Evolutionary conservation across 176 grass and related monocot genomes (phyloP).

Genomic region (Saccharum spontaneum): DNA sequence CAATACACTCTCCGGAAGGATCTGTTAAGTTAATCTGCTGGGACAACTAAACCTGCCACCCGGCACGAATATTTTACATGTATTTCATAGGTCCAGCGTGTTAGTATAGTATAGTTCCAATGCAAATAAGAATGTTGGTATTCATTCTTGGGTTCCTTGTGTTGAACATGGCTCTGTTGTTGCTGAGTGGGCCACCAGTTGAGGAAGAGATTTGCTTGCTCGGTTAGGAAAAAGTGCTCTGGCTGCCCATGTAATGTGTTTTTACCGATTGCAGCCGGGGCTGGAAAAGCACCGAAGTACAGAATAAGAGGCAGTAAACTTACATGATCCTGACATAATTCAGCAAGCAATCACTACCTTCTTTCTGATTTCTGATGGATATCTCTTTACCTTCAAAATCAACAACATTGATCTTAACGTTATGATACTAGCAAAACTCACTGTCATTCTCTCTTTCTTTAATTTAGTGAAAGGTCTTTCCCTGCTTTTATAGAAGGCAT

Average conservation of each 20-base stretch:
- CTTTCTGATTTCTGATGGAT: not conserved
- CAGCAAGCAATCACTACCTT: not conserved
- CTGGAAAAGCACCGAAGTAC: constrained; percentile 9
- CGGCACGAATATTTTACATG: too few species aligned
- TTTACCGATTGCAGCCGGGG: not conserved
- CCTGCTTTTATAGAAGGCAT: too few species aligned
- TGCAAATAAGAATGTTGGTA: constrained; percentile 18
- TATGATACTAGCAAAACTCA: not conserved
- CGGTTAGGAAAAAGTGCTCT: constrained; percentile 6
- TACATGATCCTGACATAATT: not conserved
- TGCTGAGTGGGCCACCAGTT: not conserved
- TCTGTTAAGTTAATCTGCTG: too few species aligned
- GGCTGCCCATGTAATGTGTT: not conserved
- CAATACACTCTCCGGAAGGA: too few species aligned
- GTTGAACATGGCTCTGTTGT: constrained; percentile 24
- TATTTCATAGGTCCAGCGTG: not conserved
- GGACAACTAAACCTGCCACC: too few species aligned
- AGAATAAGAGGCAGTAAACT: not conserved
- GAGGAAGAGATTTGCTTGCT: not conserved
- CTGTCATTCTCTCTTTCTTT: not conserved
- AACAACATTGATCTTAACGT: not conserved
- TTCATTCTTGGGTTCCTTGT: constrained; percentile 39
- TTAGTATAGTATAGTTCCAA: constrained; percentile 31
- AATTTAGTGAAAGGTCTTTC: too few species aligned
- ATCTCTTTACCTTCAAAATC: not conserved